phyloP scores from a whole-genome alignment of 139 green algal species.

The Klebsormidium nitens region DNA sequence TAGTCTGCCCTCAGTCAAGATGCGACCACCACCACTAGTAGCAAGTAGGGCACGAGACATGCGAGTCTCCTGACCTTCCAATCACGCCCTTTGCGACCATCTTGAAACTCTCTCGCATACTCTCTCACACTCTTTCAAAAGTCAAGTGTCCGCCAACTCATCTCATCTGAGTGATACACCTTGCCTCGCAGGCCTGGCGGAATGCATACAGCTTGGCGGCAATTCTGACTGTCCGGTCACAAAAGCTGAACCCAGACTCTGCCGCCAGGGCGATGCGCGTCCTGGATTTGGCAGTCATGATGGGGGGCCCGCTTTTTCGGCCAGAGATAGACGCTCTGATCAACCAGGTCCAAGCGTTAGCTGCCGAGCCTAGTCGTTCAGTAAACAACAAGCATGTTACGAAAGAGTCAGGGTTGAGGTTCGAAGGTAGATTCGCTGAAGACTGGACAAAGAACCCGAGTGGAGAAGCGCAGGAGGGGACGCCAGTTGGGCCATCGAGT shows the following conservation, averaged over 20 bases:
- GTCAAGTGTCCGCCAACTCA: neutral
- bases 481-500: too few species aligned
- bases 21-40: neutral
- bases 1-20: neutral
- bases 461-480: too few species aligned
- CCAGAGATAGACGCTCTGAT: constrained; percentile 20
- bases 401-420: too few species aligned
- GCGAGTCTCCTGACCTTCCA: neutral
- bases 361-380: too few species aligned
- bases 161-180: too few species aligned
- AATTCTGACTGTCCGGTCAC: constrained; percentile 40
- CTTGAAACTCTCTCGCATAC: neutral
- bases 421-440: too few species aligned
- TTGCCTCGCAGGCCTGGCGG: constrained; percentile 53
- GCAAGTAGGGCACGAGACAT: neutral
- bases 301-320: constrained; percentile 66
- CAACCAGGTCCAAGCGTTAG: too few species aligned
- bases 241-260: neutral
- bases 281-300: constrained; percentile 73
- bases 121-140: neutral
- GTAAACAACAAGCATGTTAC: too few species aligned
- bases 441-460: too few species aligned
- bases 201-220: constrained; percentile 64
- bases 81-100: neutral
- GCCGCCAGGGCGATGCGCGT: neutral